A percentile compares a stretch with the other conserved stretches of the same genome.
These are phyloP conservation scores for Podospora conica DNA, from an alignment of 495 filamentous ascomycete species.

Conservation along the genomic window DNA sequence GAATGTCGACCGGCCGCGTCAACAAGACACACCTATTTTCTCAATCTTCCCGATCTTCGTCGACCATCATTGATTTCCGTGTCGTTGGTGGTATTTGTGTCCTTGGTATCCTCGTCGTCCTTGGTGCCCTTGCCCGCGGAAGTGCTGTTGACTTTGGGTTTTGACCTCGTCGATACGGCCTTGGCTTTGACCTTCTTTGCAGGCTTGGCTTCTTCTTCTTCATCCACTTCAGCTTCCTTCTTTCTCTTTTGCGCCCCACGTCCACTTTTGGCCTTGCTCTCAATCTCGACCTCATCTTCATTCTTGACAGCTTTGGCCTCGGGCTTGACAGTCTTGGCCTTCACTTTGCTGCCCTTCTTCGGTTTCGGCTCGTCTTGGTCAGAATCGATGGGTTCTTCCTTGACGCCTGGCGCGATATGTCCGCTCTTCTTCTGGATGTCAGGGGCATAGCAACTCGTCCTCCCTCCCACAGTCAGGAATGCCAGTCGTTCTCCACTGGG, in stretches of 20 bases:
- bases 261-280: slow-evolving; percentile 1
- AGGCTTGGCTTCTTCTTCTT: slow-evolving; percentile 13
- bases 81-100: neutral
- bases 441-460: slow-evolving; percentile 83
- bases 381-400: slow-evolving; percentile 29
- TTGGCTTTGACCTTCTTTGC: slow-evolving; percentile 23
- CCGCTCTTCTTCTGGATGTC: slow-evolving; percentile 73
- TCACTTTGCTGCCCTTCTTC: slow-evolving; percentile 23
- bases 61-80: slow-evolving; percentile 16
- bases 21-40: neutral
- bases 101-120: neutral
- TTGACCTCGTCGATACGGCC: neutral
- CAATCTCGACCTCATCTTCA: neutral
- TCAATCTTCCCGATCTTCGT: slow-evolving; percentile 35
- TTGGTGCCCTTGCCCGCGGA: slow-evolving; percentile 4
- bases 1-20: neutral
- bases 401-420: slow-evolving; percentile 26
- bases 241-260: slow-evolving; percentile 13
- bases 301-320: slow-evolving; percentile 8
- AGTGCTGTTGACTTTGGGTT: slow-evolving; percentile 6
- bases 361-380: slow-evolving; percentile 20
- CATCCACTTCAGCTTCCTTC: slow-evolving; percentile 6
- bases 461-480: slow-evolving; percentile 77
- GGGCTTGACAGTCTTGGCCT: slow-evolving; percentile 16
- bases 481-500: slow-evolving; percentile 80